Conservation (phyloP, 148 eudicot species). For the Camellia granthamiana region DNA sequence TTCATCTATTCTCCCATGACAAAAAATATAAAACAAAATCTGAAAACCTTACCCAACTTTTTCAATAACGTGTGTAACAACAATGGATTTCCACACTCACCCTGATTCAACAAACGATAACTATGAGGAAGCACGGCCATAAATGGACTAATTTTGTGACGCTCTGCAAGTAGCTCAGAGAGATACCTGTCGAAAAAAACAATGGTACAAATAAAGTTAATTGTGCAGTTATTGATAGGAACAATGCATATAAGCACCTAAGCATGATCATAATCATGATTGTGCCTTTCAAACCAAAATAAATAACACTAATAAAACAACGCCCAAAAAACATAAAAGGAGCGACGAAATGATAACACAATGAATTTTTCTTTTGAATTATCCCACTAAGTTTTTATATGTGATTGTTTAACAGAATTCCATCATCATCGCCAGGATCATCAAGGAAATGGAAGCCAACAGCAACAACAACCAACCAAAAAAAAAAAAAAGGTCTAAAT, state of each 20-base stretch:
- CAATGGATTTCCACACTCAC: constrained; percentile 41
- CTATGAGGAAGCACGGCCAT: constrained; percentile 71
- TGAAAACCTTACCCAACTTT: background rate
- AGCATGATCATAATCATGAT: background rate
- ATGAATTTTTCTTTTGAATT: background rate
- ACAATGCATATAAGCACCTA: background rate
- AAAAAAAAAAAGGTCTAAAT: background rate
- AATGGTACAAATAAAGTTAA: background rate
- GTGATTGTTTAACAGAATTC: background rate
- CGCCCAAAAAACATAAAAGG: background rate
- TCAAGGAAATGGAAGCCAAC: background rate
- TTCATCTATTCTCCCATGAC: background rate
- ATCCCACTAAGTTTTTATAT: background rate
- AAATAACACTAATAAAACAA: background rate
- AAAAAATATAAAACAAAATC: background rate
- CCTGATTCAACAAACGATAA: constrained; percentile 80
- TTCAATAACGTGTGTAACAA: background rate
- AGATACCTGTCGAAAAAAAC: constrained; percentile 60
- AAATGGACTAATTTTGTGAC: constrained; percentile 81
- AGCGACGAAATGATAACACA: background rate
- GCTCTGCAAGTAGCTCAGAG: constrained; percentile 74
- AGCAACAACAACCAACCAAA: background rate
- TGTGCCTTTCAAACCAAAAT: background rate
- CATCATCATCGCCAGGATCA: background rate
- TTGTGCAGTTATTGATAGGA: background rate